phyloP scores from a whole-genome alignment of 371 early-diverging fungal species.

The Syncephalastrum sp. region DNA sequence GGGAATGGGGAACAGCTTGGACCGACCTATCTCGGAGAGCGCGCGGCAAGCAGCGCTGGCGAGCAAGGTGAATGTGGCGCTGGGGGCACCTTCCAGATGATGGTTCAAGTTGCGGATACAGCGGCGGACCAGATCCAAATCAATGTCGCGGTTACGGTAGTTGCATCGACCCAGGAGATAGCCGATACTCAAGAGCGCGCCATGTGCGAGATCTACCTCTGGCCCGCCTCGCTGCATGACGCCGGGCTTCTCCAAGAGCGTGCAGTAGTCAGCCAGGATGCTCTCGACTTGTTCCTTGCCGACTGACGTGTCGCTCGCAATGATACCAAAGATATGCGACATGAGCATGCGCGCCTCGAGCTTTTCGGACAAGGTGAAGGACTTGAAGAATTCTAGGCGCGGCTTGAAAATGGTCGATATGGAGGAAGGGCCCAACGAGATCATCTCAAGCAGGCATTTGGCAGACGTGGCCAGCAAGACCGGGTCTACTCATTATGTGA shows the following conservation, averaged over 20 bases:
- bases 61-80: slow-evolving; percentile 41
- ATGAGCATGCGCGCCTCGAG: slow-evolving; percentile 63
- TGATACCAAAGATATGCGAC: slow-evolving; percentile 75
- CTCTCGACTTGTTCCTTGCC: slow-evolving; percentile 38
- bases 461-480: slow-evolving; percentile 64
- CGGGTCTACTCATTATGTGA: slow-evolving; percentile 36
- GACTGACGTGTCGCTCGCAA: slow-evolving; percentile 55
- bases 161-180: slow-evolving; percentile 62
- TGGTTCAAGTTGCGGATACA: slow-evolving; percentile 40
- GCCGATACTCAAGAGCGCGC: slow-evolving; percentile 69
- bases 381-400: slow-evolving; percentile 62
- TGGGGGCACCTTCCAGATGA: slow-evolving; percentile 42
- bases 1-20: slow-evolving; percentile 19
- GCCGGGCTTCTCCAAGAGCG: slow-evolving; percentile 29
- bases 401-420: slow-evolving; percentile 59
- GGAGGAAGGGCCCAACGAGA: slow-evolving; percentile 69
- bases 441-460: slow-evolving; percentile 69
- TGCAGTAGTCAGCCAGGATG: slow-evolving; percentile 43
- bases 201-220: slow-evolving; percentile 61
- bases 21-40: slow-evolving; percentile 69
- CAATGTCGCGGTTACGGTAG: slow-evolving; percentile 58
- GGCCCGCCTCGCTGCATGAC: slow-evolving; percentile 19
- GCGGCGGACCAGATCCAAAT: slow-evolving; percentile 27
- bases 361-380: slow-evolving; percentile 60
- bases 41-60: slow-evolving; percentile 61